Percentiles rank a stretch among this genome's conserved stretches.
These are phyloP conservation scores for Phalaenopsis aphrodite DNA, from an alignment of 106 monocot species.

Conservation along the genomic window DNA sequence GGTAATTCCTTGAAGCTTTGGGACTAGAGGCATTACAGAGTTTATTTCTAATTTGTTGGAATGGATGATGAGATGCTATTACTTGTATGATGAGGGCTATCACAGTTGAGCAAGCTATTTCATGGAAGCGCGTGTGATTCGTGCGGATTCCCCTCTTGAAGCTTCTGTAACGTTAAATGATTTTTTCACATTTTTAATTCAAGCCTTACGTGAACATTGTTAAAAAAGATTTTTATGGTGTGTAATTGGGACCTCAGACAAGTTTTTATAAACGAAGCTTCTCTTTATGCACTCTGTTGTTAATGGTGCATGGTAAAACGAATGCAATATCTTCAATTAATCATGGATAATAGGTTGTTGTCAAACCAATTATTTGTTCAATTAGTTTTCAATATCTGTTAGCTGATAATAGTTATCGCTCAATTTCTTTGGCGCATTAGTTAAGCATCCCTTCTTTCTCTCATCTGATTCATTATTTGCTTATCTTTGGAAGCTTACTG, in stretches of 20 bases:
- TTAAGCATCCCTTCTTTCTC: background rate
- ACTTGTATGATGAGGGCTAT: background rate
- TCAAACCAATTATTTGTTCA: background rate
- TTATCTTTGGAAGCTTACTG: slow-evolving; percentile 6
- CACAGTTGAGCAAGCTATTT: background rate
- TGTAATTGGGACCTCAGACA: background rate
- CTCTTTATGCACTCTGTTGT: background rate
- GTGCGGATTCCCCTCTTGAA: background rate
- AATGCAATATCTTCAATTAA: background rate
- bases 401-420: background rate
- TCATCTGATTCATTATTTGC: background rate
- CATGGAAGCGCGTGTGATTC: background rate
- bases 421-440: background rate
- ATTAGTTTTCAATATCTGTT: background rate
- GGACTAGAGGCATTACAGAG: background rate
- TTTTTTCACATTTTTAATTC: background rate
- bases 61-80: background rate
- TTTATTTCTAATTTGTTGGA: background rate
- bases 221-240: background rate
- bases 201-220: background rate
- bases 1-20: slow-evolving; percentile 26
- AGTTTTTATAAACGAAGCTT: background rate
- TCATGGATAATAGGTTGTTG: background rate
- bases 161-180: background rate
- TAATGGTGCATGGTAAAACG: background rate